Percentiles rank a stretch among this genome's conserved stretches.
Evolutionary conservation across 768 basidiomycete genomes (phyloP).

Genomic region (Leucocoprinus sp.): DNA sequence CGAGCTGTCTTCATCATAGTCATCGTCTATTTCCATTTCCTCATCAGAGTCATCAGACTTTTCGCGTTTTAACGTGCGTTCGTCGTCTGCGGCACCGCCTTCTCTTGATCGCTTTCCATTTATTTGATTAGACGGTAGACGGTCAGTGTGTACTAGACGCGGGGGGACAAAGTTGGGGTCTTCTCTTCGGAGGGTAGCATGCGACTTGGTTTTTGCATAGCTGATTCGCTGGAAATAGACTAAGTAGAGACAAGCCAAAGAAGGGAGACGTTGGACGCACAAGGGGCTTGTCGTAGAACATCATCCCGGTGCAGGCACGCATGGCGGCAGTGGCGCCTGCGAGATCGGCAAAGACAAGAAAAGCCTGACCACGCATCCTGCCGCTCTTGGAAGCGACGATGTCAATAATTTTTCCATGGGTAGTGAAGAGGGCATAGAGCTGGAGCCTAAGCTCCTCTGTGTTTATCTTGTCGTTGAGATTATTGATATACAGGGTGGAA

Average conservation of each 20-base stretch:
- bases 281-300: slow-evolving; percentile 88
- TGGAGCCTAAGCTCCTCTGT: slow-evolving; percentile 82
- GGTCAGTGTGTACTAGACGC: slow-evolving; percentile 52
- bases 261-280: slow-evolving; percentile 37
- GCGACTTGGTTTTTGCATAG: slow-evolving; percentile 86
- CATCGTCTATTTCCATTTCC: slow-evolving; percentile 92
- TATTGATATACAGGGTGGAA: slow-evolving; percentile 85
- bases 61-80: slow-evolving; percentile 57
- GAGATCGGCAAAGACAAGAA: slow-evolving; percentile 91
- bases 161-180: slow-evolving; percentile 79
- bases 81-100: slow-evolving; percentile 44
- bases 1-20: slow-evolving; percentile 82
- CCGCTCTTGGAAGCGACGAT: slow-evolving; percentile 81
- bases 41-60: slow-evolving; percentile 59
- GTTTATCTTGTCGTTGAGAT: slow-evolving; percentile 88
- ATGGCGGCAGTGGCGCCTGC: slow-evolving; percentile 86
- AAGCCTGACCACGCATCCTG: slow-evolving; percentile 91
- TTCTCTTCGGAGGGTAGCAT: slow-evolving; percentile 71
- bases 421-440: slow-evolving; percentile 83
- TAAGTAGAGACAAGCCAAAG: slow-evolving; percentile 4
- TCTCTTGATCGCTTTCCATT: slow-evolving; percentile 65
- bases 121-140: slow-evolving; percentile 25
- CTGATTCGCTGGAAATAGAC: slow-evolving; percentile 62
- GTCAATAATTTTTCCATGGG: slow-evolving; percentile 91
- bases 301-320: slow-evolving; percentile 87